These are phyloP conservation scores for Aspergillus diversus DNA, from an alignment of 495 filamentous ascomycete species.

Conservation along the genomic window DNA sequence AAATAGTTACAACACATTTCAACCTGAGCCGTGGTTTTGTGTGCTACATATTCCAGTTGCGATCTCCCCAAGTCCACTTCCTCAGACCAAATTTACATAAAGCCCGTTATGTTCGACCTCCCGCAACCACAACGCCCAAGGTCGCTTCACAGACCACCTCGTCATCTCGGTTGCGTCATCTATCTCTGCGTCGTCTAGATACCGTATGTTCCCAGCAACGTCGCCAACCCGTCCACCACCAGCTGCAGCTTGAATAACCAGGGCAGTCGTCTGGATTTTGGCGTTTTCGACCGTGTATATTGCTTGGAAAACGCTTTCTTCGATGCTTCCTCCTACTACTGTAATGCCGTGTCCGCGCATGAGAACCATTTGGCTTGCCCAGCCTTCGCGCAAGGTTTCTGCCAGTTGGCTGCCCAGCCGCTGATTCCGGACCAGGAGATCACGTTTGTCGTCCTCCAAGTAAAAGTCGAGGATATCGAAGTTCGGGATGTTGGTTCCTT, in stretches of 20 bases:
- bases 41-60: no score
- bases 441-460: not conserved
- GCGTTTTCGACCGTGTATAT: not conserved
- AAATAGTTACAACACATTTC: no score
- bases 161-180: not conserved
- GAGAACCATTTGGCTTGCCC: not conserved
- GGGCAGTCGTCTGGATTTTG: not conserved
- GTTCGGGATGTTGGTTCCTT: not conserved
- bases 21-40: no score
- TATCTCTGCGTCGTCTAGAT: not conserved
- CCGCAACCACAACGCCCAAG: not conserved
- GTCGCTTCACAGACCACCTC: not conserved
- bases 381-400: not conserved
- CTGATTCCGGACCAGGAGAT: not conserved
- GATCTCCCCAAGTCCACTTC: no score
- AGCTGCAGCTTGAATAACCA: not conserved
- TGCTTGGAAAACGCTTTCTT: not conserved
- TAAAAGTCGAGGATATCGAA: not conserved
- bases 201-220: not conserved
- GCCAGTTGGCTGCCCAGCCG: not conserved
- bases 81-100: not conserved
- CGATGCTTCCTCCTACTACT: not conserved
- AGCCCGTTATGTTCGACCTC: not conserved
- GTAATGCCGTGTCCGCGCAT: not conserved
- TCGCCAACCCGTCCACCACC: not conserved